Evolutionary conservation across 805 yeast genomes (phyloP).

Genomic region (Nakazawaea laoshanensis): DNA sequence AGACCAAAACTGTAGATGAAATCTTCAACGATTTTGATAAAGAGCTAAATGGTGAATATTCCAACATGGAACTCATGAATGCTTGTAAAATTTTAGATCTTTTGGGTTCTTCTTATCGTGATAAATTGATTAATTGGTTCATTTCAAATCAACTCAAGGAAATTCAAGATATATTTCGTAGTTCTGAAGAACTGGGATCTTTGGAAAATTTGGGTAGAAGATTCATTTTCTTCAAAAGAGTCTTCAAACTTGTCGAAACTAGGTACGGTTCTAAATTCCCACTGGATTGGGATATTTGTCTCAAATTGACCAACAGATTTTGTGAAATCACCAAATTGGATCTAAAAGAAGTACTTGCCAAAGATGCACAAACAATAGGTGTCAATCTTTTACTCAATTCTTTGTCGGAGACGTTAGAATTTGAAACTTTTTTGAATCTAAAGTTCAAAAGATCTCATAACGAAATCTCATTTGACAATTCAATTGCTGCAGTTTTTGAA

Average conservation of each 20-base stretch:
- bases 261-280: conserved; percentile 55
- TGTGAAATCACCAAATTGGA: conserved; percentile 66
- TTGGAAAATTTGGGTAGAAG: conserved; percentile 80
- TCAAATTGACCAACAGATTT: conserved; percentile 51
- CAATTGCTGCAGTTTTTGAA: conserved; percentile 64
- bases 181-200: conserved; percentile 89
- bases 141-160: conserved; percentile 63
- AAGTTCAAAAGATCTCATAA: conserved; percentile 36
- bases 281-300: conserved; percentile 58
- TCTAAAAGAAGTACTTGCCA: conserved; percentile 41
- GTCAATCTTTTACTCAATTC: conserved; percentile 62
- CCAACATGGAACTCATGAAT: conserved; percentile 32
- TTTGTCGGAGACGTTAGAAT: conserved; percentile 71
- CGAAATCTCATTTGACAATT: conserved; percentile 25
- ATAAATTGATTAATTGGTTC: conserved; percentile 66
- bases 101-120: conserved; percentile 47
- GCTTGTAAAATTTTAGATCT: conserved; percentile 70
- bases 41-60: conserved; percentile 26
- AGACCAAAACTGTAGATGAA: conserved; percentile 55
- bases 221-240: conserved; percentile 71
- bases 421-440: conserved; percentile 67
- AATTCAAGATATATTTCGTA: conserved; percentile 63
- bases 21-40: conserved; percentile 67
- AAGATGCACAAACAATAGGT: conserved; percentile 34
- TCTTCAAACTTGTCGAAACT: conserved; percentile 50